phyloP scores from a whole-genome alignment of 2,329 filamentous ascomycete genomes.

The Teratosphaeria pseudoeucalypti region DNA sequence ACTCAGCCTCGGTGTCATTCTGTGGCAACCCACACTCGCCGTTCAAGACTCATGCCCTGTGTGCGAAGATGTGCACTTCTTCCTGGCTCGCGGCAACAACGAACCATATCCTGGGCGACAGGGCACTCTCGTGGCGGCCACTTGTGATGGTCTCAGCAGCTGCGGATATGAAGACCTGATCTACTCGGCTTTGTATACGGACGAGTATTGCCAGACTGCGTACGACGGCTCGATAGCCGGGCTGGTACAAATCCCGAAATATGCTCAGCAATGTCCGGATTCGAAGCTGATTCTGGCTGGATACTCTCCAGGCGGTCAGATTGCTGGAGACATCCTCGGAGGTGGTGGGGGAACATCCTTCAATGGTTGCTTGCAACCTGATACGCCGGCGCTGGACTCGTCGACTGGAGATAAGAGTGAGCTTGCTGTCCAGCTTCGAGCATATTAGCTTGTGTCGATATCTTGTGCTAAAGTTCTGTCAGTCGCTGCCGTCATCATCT shows the following conservation, averaged over 20 bases:
- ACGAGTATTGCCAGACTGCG: constrained; percentile 9
- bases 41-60: not conserved
- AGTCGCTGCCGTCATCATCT: constrained; percentile 12
- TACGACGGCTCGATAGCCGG: constrained; percentile 11
- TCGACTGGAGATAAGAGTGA: constrained; percentile 7
- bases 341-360: constrained; percentile 37
- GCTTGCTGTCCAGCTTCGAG: not conserved
- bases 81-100: constrained; percentile 23
- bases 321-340: constrained; percentile 52
- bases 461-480: not conserved
- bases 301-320: constrained; percentile 55
- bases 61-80: constrained; percentile 15
- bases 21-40: not conserved
- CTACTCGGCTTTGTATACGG: constrained; percentile 7
- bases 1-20: not conserved
- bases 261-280: constrained; percentile 44
- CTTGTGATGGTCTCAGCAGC: constrained; percentile 20
- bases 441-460: not conserved
- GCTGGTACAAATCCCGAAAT: constrained; percentile 7
- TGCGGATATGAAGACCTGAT: constrained; percentile 27
- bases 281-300: constrained; percentile 52
- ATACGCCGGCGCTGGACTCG: constrained; percentile 8
- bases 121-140: constrained; percentile 21
- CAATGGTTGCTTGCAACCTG: constrained; percentile 10
- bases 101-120: constrained; percentile 29